phyloP scores from a whole-genome alignment of 441 rosid species.

The Gossypium lobatum region DNA sequence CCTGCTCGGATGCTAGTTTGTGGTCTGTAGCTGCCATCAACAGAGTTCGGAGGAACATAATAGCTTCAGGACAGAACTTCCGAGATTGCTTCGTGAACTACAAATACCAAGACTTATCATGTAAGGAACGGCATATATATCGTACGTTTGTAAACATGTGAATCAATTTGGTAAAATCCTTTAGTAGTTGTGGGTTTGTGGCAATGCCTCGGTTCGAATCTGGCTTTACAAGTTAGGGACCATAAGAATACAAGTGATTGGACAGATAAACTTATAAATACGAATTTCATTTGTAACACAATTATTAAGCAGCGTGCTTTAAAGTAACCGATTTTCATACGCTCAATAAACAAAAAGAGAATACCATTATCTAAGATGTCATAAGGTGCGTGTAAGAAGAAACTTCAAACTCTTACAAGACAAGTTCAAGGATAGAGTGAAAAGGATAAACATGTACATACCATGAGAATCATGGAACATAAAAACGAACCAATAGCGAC shows the following conservation, averaged over 20 bases:
- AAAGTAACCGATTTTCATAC: background rate
- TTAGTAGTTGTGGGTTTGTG: background rate
- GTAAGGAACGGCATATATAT: constrained; percentile 9
- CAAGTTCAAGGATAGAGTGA: constrained; percentile 7
- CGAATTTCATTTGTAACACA: background rate
- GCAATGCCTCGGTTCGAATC: background rate
- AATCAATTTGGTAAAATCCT: background rate
- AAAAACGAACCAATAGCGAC: constrained; percentile 80
- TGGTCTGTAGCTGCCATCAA: constrained; percentile 47
- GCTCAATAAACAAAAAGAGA: background rate
- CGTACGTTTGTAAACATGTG: background rate
- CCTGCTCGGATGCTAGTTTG: constrained; percentile 33
- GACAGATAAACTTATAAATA: background rate
- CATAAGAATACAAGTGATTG: background rate
- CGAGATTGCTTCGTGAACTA: constrained; percentile 63
- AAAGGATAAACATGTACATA: constrained; percentile 27
- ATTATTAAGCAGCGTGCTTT: background rate
- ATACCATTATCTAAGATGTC: background rate
- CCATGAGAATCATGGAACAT: constrained; percentile 75
- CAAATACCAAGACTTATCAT: constrained; percentile 6
- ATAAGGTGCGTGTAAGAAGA: background rate
- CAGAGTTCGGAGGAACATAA: constrained; percentile 54
- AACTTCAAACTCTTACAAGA: background rate
- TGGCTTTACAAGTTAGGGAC: background rate
- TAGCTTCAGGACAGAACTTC: constrained; percentile 84